Evolutionary conservation across 129 eudicot genomes (phyloP), one percentile per base, ranked within the genome.

Genomic region (Sambucus nigra): DNA sequence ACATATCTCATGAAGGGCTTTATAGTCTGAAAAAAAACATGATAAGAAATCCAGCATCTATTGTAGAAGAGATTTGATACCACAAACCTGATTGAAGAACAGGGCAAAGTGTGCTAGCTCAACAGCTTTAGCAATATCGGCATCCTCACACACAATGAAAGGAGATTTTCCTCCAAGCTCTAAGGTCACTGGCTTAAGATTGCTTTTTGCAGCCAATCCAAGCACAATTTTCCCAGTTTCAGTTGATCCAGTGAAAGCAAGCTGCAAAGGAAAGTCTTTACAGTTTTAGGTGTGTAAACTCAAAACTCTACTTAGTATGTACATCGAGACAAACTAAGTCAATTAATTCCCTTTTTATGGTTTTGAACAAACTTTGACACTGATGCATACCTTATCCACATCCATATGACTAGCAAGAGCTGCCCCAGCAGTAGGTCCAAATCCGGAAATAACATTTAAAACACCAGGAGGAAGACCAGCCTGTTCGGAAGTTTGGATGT

Each of bases 361-460:
- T 16, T 55, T 32, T 27, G 22, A 61, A 35, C 42, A 35, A 32
- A 19, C 31, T 29, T 20, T 8, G 18, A 52, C 25, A 16, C 46
- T 65, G 23, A 0, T 22, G 68, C 54, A 35, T 48, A 86, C 95
- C 91, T 86, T 86, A 59, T 86, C 95, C 7, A 86, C 95, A 46
- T 86, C 91, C 95, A 86, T 81, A 66, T 81, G 95, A 56, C 95
- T 78, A 53, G 83, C 83, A 66, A 86, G 83, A 72, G 95, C 95
- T 16, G 91, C 95, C 50, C 95, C 95, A 21, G 95, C 95, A 66
- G 69, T 74, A 0, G 86, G 86, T 18, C 95, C 95, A 45, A 53
- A 86, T 18, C 95, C 95, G 33, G 95, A 86, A 25, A 86, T 71
- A 2, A 86, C 33, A 60, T 86, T 86, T 47, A 86, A 62, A 67